A percentile compares a stretch with the other conserved stretches of the same genome.
phyloP scores from a whole-genome alignment of 1,284 basidiomycete genomes.

The Phylloboletellus chloephorus region DNA sequence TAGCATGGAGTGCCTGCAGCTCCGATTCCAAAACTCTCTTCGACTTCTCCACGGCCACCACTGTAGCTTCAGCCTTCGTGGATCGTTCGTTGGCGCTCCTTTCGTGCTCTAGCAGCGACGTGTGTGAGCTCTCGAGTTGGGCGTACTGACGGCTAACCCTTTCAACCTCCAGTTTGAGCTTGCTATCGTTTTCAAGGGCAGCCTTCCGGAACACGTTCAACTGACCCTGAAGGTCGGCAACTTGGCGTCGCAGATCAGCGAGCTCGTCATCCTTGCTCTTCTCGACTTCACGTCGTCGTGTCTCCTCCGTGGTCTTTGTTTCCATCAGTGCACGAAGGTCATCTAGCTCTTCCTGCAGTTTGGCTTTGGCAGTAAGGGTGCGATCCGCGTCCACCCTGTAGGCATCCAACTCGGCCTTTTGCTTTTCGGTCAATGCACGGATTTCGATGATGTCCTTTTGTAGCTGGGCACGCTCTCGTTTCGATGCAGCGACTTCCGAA shows the following conservation, averaged over 20 bases:
- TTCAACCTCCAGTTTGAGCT: slow-evolving; percentile 66
- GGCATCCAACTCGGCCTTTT: slow-evolving; percentile 60
- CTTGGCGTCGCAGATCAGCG: slow-evolving; percentile 65
- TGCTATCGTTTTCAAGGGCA: slow-evolving; percentile 59
- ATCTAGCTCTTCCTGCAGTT: slow-evolving; percentile 81
- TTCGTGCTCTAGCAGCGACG: slow-evolving; percentile 59
- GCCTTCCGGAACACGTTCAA: slow-evolving; percentile 53
- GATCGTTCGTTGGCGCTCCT: slow-evolving; percentile 47
- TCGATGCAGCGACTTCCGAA: slow-evolving; percentile 49
- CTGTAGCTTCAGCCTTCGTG: slow-evolving; percentile 47
- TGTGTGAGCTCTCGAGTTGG: slow-evolving; percentile 54
- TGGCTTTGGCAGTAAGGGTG: slow-evolving; percentile 47
- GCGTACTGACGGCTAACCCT: slow-evolving; percentile 51
- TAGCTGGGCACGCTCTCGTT: slow-evolving; percentile 49
- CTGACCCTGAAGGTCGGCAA: slow-evolving; percentile 53
- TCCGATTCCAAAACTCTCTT: slow-evolving; percentile 73
- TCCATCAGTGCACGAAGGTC: slow-evolving; percentile 78
- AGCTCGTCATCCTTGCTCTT: slow-evolving; percentile 87
- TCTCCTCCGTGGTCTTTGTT: slow-evolving; percentile 84
- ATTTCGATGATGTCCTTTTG: slow-evolving; percentile 62
- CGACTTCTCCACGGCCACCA: slow-evolving; percentile 65
- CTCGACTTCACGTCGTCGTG: slow-evolving; percentile 77
- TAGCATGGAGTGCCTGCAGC: slow-evolving; percentile 63
- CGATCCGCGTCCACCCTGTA: slow-evolving; percentile 59
- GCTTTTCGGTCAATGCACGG: slow-evolving; percentile 63